Base-by-base conservation (phyloP, 2,329 filamentous ascomycete species). In the Monilinia fructicola region DNA sequence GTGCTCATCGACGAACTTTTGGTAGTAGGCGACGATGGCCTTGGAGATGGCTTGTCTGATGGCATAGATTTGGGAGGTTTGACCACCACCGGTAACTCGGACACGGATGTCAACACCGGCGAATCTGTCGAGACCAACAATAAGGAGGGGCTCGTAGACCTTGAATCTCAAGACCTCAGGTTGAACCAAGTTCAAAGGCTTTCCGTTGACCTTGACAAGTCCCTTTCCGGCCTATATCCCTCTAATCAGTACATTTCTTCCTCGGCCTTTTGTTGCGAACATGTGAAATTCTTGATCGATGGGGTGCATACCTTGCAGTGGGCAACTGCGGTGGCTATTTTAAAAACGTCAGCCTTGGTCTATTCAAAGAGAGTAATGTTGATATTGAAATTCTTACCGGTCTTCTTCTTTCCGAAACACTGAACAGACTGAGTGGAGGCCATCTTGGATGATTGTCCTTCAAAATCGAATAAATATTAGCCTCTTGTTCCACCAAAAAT, bases 1-100 rank as follows among this genome's bases (percentile, higher is more conserved):
- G 91, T 98, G 93, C 91, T 99, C 95, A 81, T 99, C 95, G 83
- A 98, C 92, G 85, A 90, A 99, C 88, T 99, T 97, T 86, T 97
- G 94, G 91, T 97, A 98, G 90, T 97, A 97, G 83, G 93, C 90
- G 79, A 96, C 90, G 81, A 96, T 92, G 78, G 90, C 90, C 89
- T 98, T 99, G 85, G 93, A 89, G 80, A 99, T 98, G 78, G 95
- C 94, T 86, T 99, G 95, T 78, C 95, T 93, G 87, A 98, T 92
- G 81, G 95, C 95, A 84, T 98, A 97, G 83, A 97, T 87, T 84
- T 97, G 93, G 70, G 92, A 96, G 74, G 91, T 93, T 87, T 98
- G 94, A 85, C 94, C 95, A 91, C 95, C 95, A 81, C 95, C 95
- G 78, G 88, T 87, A 78, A 98, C 95, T 79, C 93, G 91, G 81